Base-by-base conservation (phyloP, 1,284 basidiomycete species). In the Malassezia sympodialis region DNA sequence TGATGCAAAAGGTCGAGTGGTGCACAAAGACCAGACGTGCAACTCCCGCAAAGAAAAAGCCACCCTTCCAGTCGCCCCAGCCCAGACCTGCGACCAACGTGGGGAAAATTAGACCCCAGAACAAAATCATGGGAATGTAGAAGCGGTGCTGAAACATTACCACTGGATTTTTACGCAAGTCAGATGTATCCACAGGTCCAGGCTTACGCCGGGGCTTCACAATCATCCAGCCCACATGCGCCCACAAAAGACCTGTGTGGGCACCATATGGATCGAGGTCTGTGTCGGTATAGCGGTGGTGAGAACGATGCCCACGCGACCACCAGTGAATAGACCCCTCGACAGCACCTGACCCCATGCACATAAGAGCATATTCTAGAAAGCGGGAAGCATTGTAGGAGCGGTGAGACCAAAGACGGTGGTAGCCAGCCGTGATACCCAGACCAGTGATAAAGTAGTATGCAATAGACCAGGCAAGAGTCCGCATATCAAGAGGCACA, bases 211-310 rank as follows among this genome's bases (percentile, higher is more conserved):
- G 66, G 11, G 71, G 71, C 65, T 65, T 73, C 62, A 73, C 53
- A 19, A 73, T 60, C 71, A 73, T 73, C 71, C 71, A 73, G 42
- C 71, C 71, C 8, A 73, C 48, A 58, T 73, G 71, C n/a, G 68
- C 68, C 68, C 68, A 72, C 47, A 70, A 56, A 17, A 73, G 68
- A 55, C 71, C 71, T 19, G 65, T 66, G 58, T 73, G 71, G 6
- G 71, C 71, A 40, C 71, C 68, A 54, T 73, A 73, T 2, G 71
- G 71, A 62, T 73, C 71, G 17, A 73, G 65, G 46, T 73, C 69
- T 46, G 71, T 73, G 64, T 73, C 71, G 50, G 71, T 73, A 63
- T 73, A 73, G 15, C 71, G 62, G 63, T 73, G 71, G 61, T 73
- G 71, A n/a, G 71, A 70, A 35, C 71, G 69, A 59, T 73, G 71